These are phyloP conservation scores for Pichia kudriavzevii DNA, from an alignment of 1,139 yeast genomes.

Conservation along the genomic window DNA sequence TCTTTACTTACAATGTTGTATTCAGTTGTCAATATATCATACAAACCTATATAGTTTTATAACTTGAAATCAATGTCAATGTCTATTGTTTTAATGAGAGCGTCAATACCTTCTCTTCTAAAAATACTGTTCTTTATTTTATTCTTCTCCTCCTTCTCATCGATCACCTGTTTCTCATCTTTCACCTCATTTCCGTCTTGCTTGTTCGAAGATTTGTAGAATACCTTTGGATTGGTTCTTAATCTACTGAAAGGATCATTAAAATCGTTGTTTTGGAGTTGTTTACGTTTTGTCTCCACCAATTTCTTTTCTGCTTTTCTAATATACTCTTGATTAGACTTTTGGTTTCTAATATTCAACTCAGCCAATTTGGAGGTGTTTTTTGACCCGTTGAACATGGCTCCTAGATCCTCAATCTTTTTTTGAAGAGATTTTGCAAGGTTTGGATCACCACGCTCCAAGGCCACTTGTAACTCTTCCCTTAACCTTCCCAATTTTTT, in stretches of 20 bases:
- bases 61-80: constrained; percentile 23
- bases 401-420: constrained; percentile 36
- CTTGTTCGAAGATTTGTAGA: constrained; percentile 36
- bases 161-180: constrained; percentile 9
- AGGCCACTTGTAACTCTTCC: constrained; percentile 72
- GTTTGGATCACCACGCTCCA: constrained; percentile 50
- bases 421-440: constrained; percentile 48
- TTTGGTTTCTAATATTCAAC: constrained; percentile 77
- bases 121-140: constrained; percentile 18
- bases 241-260: constrained; percentile 85
- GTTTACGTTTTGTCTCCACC: constrained; percentile 48
- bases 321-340: constrained; percentile 66
- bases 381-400: constrained; percentile 14
- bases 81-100: constrained; percentile 23
- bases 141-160: constrained; percentile 11
- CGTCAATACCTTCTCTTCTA: constrained; percentile 26
- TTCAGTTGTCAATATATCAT: not conserved
- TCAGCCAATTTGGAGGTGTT: constrained; percentile 38
- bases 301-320: constrained; percentile 73
- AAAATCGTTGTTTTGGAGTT: constrained; percentile 35
- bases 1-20: not conserved
- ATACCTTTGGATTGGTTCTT: constrained; percentile 78
- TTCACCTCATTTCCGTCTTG: constrained; percentile 12
- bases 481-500: constrained; percentile 63
- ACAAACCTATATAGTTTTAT: constrained; percentile 7